A percentile compares a stretch with the other conserved stretches of the same genome.
phyloP scores from a whole-genome alignment of 2,329 filamentous ascomycete genomes.

The Colletotrichum sp. region DNA sequence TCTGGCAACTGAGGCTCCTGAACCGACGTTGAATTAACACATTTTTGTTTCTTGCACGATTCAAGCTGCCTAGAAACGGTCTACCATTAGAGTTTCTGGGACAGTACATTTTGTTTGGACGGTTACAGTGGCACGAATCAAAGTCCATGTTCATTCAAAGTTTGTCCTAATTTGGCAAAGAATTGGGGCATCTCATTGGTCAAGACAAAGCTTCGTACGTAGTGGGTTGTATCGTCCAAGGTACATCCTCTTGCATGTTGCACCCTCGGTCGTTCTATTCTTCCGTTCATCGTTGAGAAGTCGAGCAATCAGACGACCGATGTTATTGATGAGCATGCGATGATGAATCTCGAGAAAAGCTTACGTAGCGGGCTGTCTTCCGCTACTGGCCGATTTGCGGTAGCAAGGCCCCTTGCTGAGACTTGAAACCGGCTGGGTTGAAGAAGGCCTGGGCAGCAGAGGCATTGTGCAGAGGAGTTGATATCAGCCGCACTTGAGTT shows the following conservation, averaged over 20 bases:
- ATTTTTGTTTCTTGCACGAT: not conserved
- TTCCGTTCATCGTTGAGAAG: not conserved
- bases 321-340: not conserved
- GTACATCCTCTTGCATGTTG: not conserved
- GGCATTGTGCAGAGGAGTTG: not conserved
- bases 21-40: not conserved
- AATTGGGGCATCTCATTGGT: not conserved
- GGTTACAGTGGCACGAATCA: not conserved
- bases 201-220: not conserved
- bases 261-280: not conserved
- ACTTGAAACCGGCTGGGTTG: not conserved
- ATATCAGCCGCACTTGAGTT: not conserved
- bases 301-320: not conserved
- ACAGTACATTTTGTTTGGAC: rapidly evolving
- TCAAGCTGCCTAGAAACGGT: not conserved
- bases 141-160: rapidly evolving
- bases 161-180: not conserved
- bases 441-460: rapidly evolving
- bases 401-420: not conserved
- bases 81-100: not conserved
- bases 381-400: not conserved
- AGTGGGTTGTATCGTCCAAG: not conserved
- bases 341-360: not conserved
- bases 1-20: not conserved
- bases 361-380: rapidly evolving